Conservation (phyloP, 441 rosid species). For the Daphne laureola region DNA sequence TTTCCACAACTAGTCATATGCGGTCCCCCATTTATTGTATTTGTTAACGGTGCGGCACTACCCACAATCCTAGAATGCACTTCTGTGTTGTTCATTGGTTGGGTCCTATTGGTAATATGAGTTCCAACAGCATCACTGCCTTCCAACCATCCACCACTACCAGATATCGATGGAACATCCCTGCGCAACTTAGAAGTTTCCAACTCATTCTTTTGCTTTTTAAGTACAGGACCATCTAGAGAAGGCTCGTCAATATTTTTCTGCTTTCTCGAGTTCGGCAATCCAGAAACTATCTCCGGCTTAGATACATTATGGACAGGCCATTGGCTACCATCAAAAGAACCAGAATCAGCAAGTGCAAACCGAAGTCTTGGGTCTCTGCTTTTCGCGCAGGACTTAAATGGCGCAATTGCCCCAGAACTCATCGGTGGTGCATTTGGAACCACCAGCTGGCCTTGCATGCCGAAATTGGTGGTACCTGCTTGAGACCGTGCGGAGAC, state of each 20-base stretch:
- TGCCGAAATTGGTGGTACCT: slow-evolving; percentile 15
- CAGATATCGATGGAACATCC: slow-evolving; percentile 30
- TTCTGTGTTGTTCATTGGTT: slow-evolving; percentile 23
- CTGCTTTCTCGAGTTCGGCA: slow-evolving; percentile 48
- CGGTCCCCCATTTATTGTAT: slow-evolving; percentile 22
- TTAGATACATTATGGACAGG: slow-evolving; percentile 25
- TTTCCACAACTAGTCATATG: slow-evolving; percentile 25
- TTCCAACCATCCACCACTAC: slow-evolving; percentile 73
- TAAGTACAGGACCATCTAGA: slow-evolving; percentile 44
- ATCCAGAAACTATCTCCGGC: slow-evolving; percentile 32
- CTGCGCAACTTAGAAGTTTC: slow-evolving; percentile 28
- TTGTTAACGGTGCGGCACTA: slow-evolving; percentile 28
- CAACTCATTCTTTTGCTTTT: slow-evolving; percentile 50
- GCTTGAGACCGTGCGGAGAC: slow-evolving; percentile 18
- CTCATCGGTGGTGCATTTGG: slow-evolving; percentile 23
- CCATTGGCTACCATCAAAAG: slow-evolving; percentile 30
- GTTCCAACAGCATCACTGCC: slow-evolving; percentile 38
- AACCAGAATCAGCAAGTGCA: slow-evolving; percentile 35
- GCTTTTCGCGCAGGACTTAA: slow-evolving; percentile 57
- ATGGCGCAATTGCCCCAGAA: slow-evolving; percentile 29
- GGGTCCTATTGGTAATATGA: slow-evolving; percentile 25
- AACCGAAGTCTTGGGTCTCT: slow-evolving; percentile 92
- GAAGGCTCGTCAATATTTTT: slow-evolving; percentile 41
- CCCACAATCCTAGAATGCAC: slow-evolving; percentile 35
- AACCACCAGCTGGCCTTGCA: slow-evolving; percentile 23